Evolutionary conservation across 192 early-diverging fungal genomes (phyloP).

Genomic region (Coemansia furcata): DNA sequence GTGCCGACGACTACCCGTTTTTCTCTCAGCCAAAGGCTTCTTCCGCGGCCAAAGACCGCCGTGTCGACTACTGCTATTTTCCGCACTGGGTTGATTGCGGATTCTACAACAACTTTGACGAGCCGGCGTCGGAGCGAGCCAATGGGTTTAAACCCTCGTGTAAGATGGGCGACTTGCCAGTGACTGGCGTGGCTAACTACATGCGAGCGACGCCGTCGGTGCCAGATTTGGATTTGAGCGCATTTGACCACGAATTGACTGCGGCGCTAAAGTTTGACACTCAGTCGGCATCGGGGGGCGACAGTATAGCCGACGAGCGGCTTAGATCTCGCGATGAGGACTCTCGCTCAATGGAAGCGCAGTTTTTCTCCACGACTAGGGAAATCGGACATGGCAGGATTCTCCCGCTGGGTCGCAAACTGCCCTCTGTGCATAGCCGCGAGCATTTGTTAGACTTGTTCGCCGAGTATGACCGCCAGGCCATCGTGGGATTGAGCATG

Average conservation of each 20-base stretch:
- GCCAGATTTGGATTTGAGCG: slow-evolving; percentile 23
- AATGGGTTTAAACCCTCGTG: slow-evolving; percentile 28
- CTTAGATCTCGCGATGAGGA: slow-evolving; percentile 9
- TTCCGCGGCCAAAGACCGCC: slow-evolving; percentile 17
- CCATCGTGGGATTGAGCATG: slow-evolving; percentile 19
- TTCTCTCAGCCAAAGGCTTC: slow-evolving; percentile 2
- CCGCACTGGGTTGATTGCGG: slow-evolving; percentile 93
- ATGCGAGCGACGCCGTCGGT: slow-evolving; percentile 24
- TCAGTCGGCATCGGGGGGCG: slow-evolving; percentile 1
- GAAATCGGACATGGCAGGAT: slow-evolving; percentile 24
- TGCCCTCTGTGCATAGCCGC: slow-evolving; percentile 4
- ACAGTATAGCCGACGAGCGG: not conserved
- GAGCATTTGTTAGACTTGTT: slow-evolving; percentile 33
- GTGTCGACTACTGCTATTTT: slow-evolving; percentile 54
- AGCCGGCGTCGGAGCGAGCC: slow-evolving; percentile 8
- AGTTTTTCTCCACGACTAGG: not conserved
- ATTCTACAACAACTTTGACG: slow-evolving; percentile 66
- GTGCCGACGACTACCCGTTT: slow-evolving; percentile 19
- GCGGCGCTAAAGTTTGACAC: slow-evolving; percentile 12
- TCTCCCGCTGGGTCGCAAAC: slow-evolving; percentile 5
- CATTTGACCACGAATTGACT: slow-evolving; percentile 13
- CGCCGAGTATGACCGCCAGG: slow-evolving; percentile 33
- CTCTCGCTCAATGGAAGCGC: slow-evolving; percentile 3
- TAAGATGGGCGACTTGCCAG: slow-evolving; percentile 37
- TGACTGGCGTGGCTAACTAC: slow-evolving; percentile 32